phyloP scores from a whole-genome alignment of 495 filamentous ascomycete genomes.

The Hyphodiscus hymeniophilus region DNA sequence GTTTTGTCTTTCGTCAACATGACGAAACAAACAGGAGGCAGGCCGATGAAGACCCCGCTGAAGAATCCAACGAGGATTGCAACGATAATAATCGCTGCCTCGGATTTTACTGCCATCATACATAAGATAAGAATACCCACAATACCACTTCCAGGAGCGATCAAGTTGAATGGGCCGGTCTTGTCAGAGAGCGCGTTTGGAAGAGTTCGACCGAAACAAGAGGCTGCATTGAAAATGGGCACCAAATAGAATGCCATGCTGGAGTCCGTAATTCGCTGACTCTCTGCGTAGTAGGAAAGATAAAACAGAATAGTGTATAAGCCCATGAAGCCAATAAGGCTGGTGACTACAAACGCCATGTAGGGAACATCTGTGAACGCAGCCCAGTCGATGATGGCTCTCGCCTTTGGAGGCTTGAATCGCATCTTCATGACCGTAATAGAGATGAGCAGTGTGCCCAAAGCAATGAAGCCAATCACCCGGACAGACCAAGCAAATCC shows the following conservation, averaged over 20 bases:
- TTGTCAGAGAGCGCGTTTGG: conserved; percentile 45
- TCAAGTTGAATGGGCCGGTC: conserved; percentile 56
- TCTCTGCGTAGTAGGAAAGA: conserved; percentile 26
- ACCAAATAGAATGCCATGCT: conserved; percentile 50
- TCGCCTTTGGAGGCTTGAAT: conserved; percentile 51
- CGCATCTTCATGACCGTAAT: conserved; percentile 34
- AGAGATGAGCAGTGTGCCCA: conserved; percentile 32
- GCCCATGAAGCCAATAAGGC: conserved; percentile 45
- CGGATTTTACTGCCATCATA: conserved; percentile 47
- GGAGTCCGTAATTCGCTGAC: conserved; percentile 38
- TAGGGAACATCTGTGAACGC: conserved; percentile 62
- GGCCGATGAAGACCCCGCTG: conserved; percentile 49
- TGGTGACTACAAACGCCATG: conserved; percentile 53
- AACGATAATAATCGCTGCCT: conserved; percentile 38
- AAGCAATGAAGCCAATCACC: conserved; percentile 62
- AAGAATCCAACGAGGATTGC: conserved; percentile 40
- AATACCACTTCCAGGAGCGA: conserved; percentile 43
- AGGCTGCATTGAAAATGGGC: conserved; percentile 59
- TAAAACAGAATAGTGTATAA: conserved; percentile 51
- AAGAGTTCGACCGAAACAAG: conserved; percentile 49
- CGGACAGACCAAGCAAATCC: conserved; percentile 74
- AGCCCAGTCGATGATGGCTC: conserved; percentile 54
- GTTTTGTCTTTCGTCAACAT: conserved; percentile 55
- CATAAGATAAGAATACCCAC: conserved; percentile 45
- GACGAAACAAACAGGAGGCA: conserved; percentile 26